Evolutionary conservation across 192 early-diverging fungal genomes (phyloP).

Genomic region (Umbelopsis sp.): DNA sequence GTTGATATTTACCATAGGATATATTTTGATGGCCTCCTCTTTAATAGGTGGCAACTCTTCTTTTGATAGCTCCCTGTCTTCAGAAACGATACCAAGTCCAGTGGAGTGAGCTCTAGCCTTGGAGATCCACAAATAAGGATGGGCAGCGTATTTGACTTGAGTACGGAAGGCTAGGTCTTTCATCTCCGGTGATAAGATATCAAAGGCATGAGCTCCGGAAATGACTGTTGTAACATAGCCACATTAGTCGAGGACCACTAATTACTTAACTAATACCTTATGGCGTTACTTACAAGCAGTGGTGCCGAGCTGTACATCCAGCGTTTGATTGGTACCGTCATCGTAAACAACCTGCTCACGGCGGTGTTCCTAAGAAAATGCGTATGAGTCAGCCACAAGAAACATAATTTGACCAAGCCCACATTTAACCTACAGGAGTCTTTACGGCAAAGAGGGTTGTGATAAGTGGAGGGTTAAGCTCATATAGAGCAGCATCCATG

Average conservation of each 20-base stretch:
- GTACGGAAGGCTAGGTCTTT: conserved; percentile 40
- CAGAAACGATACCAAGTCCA: conserved; percentile 38
- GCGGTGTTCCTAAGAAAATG: conserved; percentile 25
- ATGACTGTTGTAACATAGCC: conserved; percentile 29
- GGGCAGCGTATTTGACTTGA: conserved; percentile 39
- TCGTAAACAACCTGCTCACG: conserved; percentile 33
- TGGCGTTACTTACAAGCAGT: conserved; percentile 36
- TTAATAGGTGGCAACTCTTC: conserved; percentile 34
- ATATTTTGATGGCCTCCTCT: conserved; percentile 35
- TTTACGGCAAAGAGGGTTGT: conserved; percentile 38
- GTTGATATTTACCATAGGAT: conserved; percentile 38
- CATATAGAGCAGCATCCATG: conserved; percentile 42
- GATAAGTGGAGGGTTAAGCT: conserved; percentile 36
- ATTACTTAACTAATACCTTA: no score
- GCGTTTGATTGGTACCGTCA: conserved; percentile 25
- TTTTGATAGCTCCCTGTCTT: conserved; percentile 31
- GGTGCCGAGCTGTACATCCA: conserved; percentile 43
- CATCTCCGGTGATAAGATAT: conserved; percentile 34
- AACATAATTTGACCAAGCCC: background rate
- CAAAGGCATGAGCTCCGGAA: conserved; percentile 40
- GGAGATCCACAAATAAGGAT: conserved; percentile 43
- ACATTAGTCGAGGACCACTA: background rate
- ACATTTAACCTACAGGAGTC: conserved; percentile 32
- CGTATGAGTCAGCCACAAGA: background rate
- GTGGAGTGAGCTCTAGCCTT: conserved; percentile 32